Evolutionary conservation across 805 yeast genomes (phyloP), one percentile per base, ranked within the genome.

Genomic region (Candida sakaeoensis): DNA sequence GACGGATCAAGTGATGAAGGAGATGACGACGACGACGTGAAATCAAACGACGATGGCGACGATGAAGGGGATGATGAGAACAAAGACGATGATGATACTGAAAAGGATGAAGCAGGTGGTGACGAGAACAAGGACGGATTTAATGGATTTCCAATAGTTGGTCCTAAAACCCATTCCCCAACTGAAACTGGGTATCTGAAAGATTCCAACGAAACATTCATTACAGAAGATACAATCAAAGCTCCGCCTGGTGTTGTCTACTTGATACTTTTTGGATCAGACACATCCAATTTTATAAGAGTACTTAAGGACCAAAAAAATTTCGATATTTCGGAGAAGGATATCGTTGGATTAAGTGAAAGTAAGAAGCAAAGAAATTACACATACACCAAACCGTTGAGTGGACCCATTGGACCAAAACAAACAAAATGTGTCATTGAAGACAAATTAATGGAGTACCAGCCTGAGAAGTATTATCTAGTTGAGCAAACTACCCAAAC

Each of bases 391-490:
- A 80, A 84, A 49, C 90, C 91, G 1, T 61, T 85, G 31, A 67
- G 72, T 36, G 80, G 77, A 2, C 74, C 86, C 0, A 78, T 85
- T 40, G 93, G 91, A 0, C 93, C 93, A 5, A 83, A 82, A 49
- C 84, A 83, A 49, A 84, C 95, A 0, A 63, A 62, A 42, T 84
- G 91, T 63, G 56, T 68, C 13, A 80, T 85, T 34, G 67, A 70
- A 4, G 95, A 85, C 52, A 69, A 69, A 2, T 53, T 84, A 13
- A 77, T 79, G 22, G 65, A 72, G 31, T 64, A 54, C 40, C 80
- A 83, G 50, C 65, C 75, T 14, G 65, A 72, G 5, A 61, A 66
- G 18, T 62, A 56, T 41, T 66, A 79, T 16, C 64, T 68, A 22
- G 76, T 80, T 2, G 67, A 72, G 2, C 85, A 82, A 47, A 56